Evolutionary conservation across 192 early-diverging fungal genomes (phyloP), one percentile per base, ranked within the genome.

Genomic region (Podila horticola): DNA sequence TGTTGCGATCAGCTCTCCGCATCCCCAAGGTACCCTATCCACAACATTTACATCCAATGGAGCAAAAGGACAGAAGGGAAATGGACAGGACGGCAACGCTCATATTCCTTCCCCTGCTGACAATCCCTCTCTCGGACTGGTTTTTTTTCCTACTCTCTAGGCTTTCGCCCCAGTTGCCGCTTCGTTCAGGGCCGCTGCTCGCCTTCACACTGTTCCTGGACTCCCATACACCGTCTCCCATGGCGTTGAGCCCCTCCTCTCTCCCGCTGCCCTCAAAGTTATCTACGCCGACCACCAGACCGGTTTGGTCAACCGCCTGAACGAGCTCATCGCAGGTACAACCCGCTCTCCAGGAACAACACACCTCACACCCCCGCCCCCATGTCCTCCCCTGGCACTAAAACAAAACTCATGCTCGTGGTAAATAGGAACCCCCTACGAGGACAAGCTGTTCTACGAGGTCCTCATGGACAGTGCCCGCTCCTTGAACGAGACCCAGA

Each of bases 231-330:
- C 49, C 22, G 63, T 59, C 33, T 30, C 29, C 1, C 20, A 75
- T 2, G 84, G 84, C 28, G 71, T 82, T 33, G 60, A 29, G 51
- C 79, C 79, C 9, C 57, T 85, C 8, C 63, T 85, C 34, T 79
- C 72, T 3, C 64, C 74, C 10, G 24, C 50, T 41, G 71, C 79
- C 12, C 52, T 85, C 58, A 77, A 74, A 57, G 50, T 71, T 22
- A 82, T 85, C 61, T 83, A 83, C 41, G 41, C 58, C n/a, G 79
- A 82, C 36, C 71, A 85, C 71, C 79, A 82, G 45, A 64, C 19
- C 31, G 66, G 59, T 45, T 64, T 85, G 7, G 70, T 85, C 57
- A 62, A 79, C 58, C 71, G 72, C 26, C 67, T 85, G 60, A 85
- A 85, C 66, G 68, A 77, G 52, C 81, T 85, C 49, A 77, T 72